Percentiles rank a stretch among this genome's conserved stretches.
Evolutionary conservation across 2,329 filamentous ascomycete genomes (phyloP).

Genomic region (Apiospora marii): DNA sequence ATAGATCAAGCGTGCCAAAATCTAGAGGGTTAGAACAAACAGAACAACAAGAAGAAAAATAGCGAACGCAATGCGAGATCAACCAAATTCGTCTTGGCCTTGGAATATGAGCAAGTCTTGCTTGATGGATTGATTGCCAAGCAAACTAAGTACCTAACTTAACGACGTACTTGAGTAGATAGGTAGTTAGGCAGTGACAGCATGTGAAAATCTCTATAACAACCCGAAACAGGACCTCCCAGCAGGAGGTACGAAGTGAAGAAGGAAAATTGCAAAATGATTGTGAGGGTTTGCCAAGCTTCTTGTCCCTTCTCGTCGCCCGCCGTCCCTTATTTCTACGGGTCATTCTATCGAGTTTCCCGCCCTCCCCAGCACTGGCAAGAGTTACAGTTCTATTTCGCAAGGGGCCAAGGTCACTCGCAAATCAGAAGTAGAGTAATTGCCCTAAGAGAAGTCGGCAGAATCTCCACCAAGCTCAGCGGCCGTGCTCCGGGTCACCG

Average conservation of each 20-base stretch:
- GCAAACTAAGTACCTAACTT: background rate
- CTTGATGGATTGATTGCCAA: background rate
- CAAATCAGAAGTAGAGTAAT: background rate
- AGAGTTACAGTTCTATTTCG: background rate
- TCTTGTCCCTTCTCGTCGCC: background rate
- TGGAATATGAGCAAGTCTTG: background rate
- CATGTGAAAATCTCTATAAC: background rate
- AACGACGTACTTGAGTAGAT: too few species aligned
- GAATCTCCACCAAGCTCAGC: background rate
- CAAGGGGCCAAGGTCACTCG: background rate
- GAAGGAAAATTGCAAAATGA: background rate
- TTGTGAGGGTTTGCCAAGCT: background rate
- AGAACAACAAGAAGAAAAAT: background rate
- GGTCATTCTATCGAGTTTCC: background rate
- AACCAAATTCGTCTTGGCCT: background rate
- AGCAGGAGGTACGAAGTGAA: background rate
- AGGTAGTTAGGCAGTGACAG: background rate
- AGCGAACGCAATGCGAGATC: background rate
- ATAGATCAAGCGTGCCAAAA: background rate
- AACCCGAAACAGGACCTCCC: background rate
- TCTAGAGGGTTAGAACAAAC: slow-evolving; percentile 8
- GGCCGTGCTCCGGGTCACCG: background rate
- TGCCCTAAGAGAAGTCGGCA: background rate
- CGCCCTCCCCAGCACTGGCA: background rate
- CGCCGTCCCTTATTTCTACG: background rate